Conservation (phyloP, 2,329 filamentous ascomycete species). For the Juglanconis juglandina region DNA sequence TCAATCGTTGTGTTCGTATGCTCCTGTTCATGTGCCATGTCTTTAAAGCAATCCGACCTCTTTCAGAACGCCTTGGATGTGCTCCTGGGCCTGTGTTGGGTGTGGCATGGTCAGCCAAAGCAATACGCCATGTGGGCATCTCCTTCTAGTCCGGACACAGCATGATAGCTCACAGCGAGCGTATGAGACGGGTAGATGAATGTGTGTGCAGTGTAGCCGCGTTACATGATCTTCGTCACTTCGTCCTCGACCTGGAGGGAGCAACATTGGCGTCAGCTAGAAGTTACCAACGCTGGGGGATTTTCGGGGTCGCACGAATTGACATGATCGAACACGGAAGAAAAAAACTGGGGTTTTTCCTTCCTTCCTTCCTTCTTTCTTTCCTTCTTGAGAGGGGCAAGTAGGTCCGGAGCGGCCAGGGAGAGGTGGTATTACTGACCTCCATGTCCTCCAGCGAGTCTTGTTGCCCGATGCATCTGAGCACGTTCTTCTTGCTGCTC, state of each 20-base stretch:
- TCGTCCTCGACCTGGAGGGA: slow-evolving; percentile 76
- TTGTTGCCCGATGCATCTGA: slow-evolving; percentile 93
- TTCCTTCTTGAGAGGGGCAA: not conserved
- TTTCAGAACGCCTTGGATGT: slow-evolving; percentile 32
- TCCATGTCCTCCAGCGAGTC: slow-evolving; percentile 99
- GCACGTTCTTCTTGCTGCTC: slow-evolving; percentile 98
- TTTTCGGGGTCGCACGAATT: not conserved
- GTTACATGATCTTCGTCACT: slow-evolving; percentile 84
- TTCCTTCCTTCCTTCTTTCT: too few relatives aligned
- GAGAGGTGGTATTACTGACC: slow-evolving; percentile 58
- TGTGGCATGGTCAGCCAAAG: slow-evolving; percentile 12
- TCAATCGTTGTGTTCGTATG: not conserved
- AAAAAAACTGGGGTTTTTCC: not conserved
- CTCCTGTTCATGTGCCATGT: not conserved
- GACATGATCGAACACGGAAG: not conserved
- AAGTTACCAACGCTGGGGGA: slow-evolving; percentile 17
- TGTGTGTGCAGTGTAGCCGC: slow-evolving; percentile 20
- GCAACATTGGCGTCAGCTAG: slow-evolving; percentile 50
- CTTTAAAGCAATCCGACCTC: slow-evolving; percentile 14
- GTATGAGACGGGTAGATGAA: not conserved
- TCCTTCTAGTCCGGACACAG: slow-evolving; percentile 5
- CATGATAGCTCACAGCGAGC: slow-evolving; percentile 7
- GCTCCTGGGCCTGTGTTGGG: slow-evolving; percentile 41
- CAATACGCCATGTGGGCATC: slow-evolving; percentile 1
- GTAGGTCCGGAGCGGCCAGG: not conserved